Percentiles rank a stretch among this genome's conserved stretches.
These are phyloP conservation scores for Ceriops tagal DNA, from an alignment of 345 rosid genomes.

Conservation along the genomic window DNA sequence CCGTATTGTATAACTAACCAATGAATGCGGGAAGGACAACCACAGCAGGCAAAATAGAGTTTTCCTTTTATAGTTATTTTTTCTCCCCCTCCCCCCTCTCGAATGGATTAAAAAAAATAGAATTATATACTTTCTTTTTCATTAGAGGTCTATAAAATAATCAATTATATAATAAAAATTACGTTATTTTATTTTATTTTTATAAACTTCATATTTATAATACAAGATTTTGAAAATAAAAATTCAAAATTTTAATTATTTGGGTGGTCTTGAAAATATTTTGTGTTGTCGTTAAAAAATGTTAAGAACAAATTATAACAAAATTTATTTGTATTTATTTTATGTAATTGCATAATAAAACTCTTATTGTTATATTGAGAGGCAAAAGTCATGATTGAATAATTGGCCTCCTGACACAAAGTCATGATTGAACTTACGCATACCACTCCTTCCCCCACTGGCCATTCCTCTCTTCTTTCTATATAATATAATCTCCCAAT, in stretches of 20 bases:
- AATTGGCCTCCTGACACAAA: slow-evolving; percentile 49
- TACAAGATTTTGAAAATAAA: no score
- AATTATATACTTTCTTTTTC: neutral
- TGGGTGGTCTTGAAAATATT: no score
- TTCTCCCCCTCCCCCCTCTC: no score
- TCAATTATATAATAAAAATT: no score
- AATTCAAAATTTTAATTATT: no score
- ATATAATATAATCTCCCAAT: slow-evolving; percentile 40
- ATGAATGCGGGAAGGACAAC: neutral
- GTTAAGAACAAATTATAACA: no score
- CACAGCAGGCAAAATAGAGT: neutral
- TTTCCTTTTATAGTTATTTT: neutral
- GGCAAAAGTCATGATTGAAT: slow-evolving; percentile 53
- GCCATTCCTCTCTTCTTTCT: slow-evolving; percentile 21
- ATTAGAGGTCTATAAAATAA: no score
- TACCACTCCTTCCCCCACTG: slow-evolving; percentile 12
- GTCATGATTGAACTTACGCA: slow-evolving; percentile 54
- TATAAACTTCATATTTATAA: no score
- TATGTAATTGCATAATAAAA: neutral
- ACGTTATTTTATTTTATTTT: no score
- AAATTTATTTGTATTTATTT: no score
- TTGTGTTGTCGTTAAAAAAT: no score
- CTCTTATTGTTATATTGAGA: slow-evolving; percentile 22
- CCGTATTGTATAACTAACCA: neutral
- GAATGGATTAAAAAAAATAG: neutral